These are phyloP conservation scores for Evernia prunastri DNA, from an alignment of 495 filamentous ascomycete species.

Conservation along the genomic window DNA sequence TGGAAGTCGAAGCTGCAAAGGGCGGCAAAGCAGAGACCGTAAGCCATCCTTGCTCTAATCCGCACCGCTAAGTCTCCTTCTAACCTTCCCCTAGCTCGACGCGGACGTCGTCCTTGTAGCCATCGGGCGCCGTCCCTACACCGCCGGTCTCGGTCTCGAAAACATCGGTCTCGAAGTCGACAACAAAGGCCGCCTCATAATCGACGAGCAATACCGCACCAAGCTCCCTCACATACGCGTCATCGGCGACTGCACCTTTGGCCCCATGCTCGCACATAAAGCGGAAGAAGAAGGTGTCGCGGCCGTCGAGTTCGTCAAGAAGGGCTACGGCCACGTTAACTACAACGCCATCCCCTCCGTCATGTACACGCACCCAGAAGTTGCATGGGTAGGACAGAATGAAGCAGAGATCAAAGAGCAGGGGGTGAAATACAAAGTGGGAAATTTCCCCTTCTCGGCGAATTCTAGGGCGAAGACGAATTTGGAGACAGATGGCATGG, in stretches of 20 bases:
- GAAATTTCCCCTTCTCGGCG: conserved; percentile 93
- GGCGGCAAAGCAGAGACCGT: conserved; percentile 90
- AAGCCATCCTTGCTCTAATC: conserved; percentile 29
- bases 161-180: conserved; percentile 93
- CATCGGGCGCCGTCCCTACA: conserved; percentile 94
- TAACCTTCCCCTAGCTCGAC: conserved; percentile 56
- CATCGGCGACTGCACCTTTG: conserved; percentile 94
- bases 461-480: conserved; percentile 99
- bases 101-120: conserved; percentile 95
- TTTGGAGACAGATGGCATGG: conserved; percentile 89
- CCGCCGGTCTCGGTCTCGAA: conserved; percentile 81
- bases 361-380: conserved; percentile 99
- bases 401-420: conserved; percentile 91
- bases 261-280: conserved; percentile 99
- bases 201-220: conserved; percentile 97
- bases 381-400: conserved; percentile 97
- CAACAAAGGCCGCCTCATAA: conserved; percentile 86
- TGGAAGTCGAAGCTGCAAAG: conserved; percentile 88
- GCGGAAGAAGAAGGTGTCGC: conserved; percentile 97
- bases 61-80: conserved; percentile 20
- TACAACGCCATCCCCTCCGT: conserved; percentile 95
- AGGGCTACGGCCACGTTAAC: conserved; percentile 97
- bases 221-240: conserved; percentile 94
- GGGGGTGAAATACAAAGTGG: conserved; percentile 82
- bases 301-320: conserved; percentile 91